These are phyloP conservation scores for Geosmithia flava DNA, from an alignment of 2,329 filamentous ascomycete genomes.

Conservation along the genomic window DNA sequence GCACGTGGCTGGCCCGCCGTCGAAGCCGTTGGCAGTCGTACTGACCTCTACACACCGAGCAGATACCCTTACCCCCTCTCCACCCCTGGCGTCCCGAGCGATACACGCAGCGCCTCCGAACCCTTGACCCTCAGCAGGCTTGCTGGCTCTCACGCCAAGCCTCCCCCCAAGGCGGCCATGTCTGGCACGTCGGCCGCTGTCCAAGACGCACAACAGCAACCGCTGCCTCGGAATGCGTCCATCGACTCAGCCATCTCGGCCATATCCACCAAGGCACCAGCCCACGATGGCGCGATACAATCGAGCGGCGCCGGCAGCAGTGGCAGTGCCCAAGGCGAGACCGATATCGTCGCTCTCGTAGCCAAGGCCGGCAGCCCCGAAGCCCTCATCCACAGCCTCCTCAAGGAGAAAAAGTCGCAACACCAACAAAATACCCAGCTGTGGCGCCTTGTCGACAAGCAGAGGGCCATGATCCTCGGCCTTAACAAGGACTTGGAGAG, in stretches of 20 bases:
- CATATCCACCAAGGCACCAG: conserved; percentile 47
- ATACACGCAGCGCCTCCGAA: conserved; percentile 30
- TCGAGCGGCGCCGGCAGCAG: background rate
- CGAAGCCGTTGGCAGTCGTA: background rate
- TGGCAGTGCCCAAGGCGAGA: conserved; percentile 24
- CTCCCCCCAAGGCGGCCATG: conserved; percentile 27
- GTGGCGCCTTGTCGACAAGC: conserved; percentile 94
- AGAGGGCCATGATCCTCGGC: conserved; percentile 83
- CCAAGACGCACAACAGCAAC: conserved; percentile 18
- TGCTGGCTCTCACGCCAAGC: conserved; percentile 11
- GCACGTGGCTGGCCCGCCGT: background rate
- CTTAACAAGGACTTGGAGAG: conserved; percentile 91
- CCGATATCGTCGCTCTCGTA: conserved; percentile 70
- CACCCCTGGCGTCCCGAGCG: conserved; percentile 29
- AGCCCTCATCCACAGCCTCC: conserved; percentile 72
- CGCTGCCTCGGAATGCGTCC: conserved; percentile 62
- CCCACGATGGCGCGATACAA: conserved; percentile 26
- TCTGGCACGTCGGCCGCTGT: conserved; percentile 29
- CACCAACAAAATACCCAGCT: conserved; percentile 83
- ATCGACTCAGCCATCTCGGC: conserved; percentile 89
- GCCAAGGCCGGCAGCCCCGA: conserved; percentile 80
- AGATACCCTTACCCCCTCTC: conserved; percentile 9
- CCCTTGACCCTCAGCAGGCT: conserved; percentile 26
- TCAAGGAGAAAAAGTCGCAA: conserved; percentile 85
- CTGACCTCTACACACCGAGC: background rate